These are phyloP conservation scores for Perkinsus olseni DNA, from an alignment of 169 alveolate genomes.

Conservation along the genomic window DNA sequence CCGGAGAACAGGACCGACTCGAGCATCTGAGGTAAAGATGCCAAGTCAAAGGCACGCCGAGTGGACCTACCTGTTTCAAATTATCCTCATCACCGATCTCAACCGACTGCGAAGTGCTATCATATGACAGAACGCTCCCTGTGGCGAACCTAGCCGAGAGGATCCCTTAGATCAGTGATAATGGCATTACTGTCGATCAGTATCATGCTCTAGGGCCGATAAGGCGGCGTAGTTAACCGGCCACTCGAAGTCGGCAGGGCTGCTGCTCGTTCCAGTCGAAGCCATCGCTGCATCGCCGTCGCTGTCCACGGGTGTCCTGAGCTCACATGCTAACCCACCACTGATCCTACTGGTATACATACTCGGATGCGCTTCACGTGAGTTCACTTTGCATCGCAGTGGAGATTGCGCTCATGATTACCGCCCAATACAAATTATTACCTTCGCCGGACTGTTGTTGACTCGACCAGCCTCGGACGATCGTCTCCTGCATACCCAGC, in stretches of 20 bases:
- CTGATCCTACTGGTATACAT: too few relatives aligned
- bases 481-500: background rate
- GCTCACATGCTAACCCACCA: too few relatives aligned
- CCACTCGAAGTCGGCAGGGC: background rate
- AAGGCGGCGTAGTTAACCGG: background rate
- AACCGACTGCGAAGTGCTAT: background rate
- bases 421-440: too few relatives aligned
- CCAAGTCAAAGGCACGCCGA: background rate
- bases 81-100: background rate
- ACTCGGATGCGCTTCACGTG: too few relatives aligned
- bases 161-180: background rate
- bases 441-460: background rate
- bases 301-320: background rate
- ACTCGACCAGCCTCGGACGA: background rate
- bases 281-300: background rate
- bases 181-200: background rate
- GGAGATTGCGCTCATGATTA: too few relatives aligned
- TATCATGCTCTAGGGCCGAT: background rate
- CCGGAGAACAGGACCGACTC: background rate
- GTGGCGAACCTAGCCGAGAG: background rate
- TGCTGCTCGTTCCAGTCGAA: background rate
- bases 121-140: background rate
- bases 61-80: background rate
- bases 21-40: background rate
- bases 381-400: too few relatives aligned